Evolutionary conservation across 2,329 filamentous ascomycete species (phyloP), one percentile per base, ranked within the genome.

Genomic region (Hymenoscyphus infarciens): DNA sequence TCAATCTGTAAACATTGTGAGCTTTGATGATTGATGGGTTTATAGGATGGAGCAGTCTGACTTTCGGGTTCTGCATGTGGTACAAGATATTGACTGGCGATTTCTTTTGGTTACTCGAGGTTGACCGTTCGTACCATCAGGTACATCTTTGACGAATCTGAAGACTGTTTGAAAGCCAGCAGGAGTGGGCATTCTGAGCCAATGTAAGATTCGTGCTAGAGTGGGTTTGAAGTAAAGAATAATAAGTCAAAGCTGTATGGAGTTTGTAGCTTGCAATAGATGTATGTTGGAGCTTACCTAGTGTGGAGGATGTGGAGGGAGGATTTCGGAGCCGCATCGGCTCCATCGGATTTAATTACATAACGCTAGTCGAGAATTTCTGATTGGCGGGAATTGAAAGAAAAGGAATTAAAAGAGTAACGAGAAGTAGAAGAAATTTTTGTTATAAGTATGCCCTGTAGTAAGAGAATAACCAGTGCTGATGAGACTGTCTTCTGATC

Each of bases 81-180:
- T 6, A 45, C 64, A 66, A 56, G 64, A 66, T n/a, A 63, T 35
- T 10, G 64, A 29, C 16, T 60, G 61, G n/a, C 64, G 64, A 39
- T 63, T 66, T 31, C 61, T 42, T 33, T 60, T 66, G 1, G 45
- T 11, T 5, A 59, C 59, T 49, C 56, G 55, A 63, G 38, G 22
- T 16, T 58, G 31, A 52, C 57, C 59, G 33, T 15, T 55, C 11
- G 27, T 49, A 39, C 25, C 7, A n/a, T 61, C 55, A 4, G 49
- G 54, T 25, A 22, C 42, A 49, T 45, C 39, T 45, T 64, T 64
- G 13, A 55, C 42, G 2, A 62, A 38, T n/a, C 61, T 57, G 38
- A 65, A 65, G 5, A 65, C 61, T 38, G 31, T 65, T 31, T 65
- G 63, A 19, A 61, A 63, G 15, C 56, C 33, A 29, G 63, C 49